Conservation (phyloP, 139 green algal species). For the Tetradesmus lagerheimii region DNA sequence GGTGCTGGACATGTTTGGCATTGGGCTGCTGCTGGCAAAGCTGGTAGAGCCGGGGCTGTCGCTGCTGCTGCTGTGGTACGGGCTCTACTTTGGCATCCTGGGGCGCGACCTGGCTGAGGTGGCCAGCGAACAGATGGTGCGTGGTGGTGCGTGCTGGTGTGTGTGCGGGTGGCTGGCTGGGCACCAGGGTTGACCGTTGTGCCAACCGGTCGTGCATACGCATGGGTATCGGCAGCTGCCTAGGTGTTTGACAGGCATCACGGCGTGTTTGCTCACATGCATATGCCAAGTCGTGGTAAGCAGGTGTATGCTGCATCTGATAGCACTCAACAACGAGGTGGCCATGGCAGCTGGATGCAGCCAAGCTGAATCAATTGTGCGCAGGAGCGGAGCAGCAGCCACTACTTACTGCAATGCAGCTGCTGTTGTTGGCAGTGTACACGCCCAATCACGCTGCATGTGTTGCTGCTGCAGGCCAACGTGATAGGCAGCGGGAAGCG, state of each 20-base stretch:
- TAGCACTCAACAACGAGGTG: too few species aligned
- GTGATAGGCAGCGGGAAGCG: constrained; percentile 64
- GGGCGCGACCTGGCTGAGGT: constrained; percentile 90
- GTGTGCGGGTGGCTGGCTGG: neutral
- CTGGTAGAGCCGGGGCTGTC: constrained; percentile 56
- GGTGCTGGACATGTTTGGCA: constrained; percentile 75
- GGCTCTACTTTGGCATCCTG: constrained; percentile 93
- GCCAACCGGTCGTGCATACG: neutral
- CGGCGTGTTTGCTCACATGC: neutral
- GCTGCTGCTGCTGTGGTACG: constrained; percentile 77
- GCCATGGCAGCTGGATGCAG: too few species aligned
- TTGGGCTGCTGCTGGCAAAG: constrained; percentile 54
- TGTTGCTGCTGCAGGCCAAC: constrained; percentile 21
- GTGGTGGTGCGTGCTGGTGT: neutral
- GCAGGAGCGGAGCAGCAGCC: too few species aligned
- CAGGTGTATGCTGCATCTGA: neutral
- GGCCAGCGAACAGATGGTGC: constrained; percentile 77
- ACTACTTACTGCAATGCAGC: too few species aligned
- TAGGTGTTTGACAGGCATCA: too few species aligned
- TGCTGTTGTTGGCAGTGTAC: too few species aligned
- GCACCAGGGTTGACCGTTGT: neutral
- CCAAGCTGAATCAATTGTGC: too few species aligned
- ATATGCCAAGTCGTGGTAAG: neutral
- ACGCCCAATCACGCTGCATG: too few species aligned
- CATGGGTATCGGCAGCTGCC: neutral